Evolutionary conservation across 164 flowering plant species (phyloP).

Genomic region (Vitis cinerea): DNA sequence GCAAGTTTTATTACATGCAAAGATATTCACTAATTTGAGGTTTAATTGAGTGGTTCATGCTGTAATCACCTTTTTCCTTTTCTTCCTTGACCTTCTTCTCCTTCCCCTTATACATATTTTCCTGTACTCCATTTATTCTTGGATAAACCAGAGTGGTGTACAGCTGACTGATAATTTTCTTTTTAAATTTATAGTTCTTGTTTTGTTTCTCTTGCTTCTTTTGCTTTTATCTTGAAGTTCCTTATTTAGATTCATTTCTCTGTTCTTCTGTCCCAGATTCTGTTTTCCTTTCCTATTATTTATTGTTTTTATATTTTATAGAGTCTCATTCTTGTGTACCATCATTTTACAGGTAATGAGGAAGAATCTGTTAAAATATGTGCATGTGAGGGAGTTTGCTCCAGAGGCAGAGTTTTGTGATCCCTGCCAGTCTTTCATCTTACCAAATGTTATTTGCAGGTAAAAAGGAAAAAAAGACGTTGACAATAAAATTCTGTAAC

Average conservation of each 20-base stretch:
- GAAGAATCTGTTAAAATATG: constrained; percentile 71
- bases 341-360: constrained; percentile 67
- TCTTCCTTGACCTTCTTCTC: background rate
- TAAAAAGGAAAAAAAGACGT: constrained; percentile 17
- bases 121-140: too few relatives aligned
- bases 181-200: too few relatives aligned
- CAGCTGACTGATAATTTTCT: too few relatives aligned
- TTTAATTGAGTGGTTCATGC: too few relatives aligned
- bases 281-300: too few relatives aligned
- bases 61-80: background rate
- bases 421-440: constrained; percentile 52
- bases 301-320: too few relatives aligned
- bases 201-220: too few relatives aligned
- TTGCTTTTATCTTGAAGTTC: too few relatives aligned
- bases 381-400: constrained; percentile 81
- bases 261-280: too few relatives aligned
- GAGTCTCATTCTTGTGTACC: background rate
- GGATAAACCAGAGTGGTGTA: too few relatives aligned
- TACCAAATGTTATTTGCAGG: constrained; percentile 98
- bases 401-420: constrained; percentile 80
- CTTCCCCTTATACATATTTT: too few relatives aligned
- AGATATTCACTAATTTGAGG: background rate
- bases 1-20: background rate
- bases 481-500: background rate
- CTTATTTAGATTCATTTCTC: too few relatives aligned